A percentile compares a stretch with the other conserved stretches of the same genome.
Evolutionary conservation across 169 alveolate genomes (phyloP).

Genomic region (Plasmodium relictum): DNA sequence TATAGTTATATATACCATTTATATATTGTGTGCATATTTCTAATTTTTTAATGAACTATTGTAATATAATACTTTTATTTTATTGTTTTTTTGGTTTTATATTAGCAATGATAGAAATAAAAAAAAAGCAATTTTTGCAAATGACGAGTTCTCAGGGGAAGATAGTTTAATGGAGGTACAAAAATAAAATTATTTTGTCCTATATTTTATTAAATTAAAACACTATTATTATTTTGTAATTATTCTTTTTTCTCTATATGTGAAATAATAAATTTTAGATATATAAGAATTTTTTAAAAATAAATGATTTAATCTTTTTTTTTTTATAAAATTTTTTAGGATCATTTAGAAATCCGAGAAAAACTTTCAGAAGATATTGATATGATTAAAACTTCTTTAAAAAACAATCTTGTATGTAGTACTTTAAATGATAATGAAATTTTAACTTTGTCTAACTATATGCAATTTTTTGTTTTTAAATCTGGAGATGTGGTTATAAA

Average conservation of each 20-base stretch:
- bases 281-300: too few species aligned
- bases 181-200: background rate
- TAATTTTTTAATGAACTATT: background rate
- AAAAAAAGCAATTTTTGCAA: slow-evolving; percentile 65
- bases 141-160: slow-evolving; percentile 76
- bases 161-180: slow-evolving; percentile 77
- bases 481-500: slow-evolving; percentile 89
- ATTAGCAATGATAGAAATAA: slow-evolving; percentile 68
- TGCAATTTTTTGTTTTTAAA: slow-evolving; percentile 90
- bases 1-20: background rate
- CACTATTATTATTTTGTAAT: too few species aligned
- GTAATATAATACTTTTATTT: background rate
- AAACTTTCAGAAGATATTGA: slow-evolving; percentile 86
- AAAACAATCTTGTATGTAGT: slow-evolving; percentile 89
- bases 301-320: background rate
- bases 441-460: slow-evolving; percentile 89
- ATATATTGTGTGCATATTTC: background rate
- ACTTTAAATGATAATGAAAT: slow-evolving; percentile 91
- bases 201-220: background rate
- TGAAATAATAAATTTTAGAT: too few species aligned
- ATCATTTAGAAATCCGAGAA: slow-evolving; percentile 78
- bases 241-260: too few species aligned
- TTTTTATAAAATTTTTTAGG: slow-evolving; percentile 17
- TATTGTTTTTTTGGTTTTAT: slow-evolving; percentile 1
- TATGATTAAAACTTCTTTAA: slow-evolving; percentile 87